Percentiles rank a stretch among this genome's conserved stretches.
Evolutionary conservation across 2,329 filamentous ascomycete species (phyloP).

Genomic region (Trichophyton schoenleinii): DNA sequence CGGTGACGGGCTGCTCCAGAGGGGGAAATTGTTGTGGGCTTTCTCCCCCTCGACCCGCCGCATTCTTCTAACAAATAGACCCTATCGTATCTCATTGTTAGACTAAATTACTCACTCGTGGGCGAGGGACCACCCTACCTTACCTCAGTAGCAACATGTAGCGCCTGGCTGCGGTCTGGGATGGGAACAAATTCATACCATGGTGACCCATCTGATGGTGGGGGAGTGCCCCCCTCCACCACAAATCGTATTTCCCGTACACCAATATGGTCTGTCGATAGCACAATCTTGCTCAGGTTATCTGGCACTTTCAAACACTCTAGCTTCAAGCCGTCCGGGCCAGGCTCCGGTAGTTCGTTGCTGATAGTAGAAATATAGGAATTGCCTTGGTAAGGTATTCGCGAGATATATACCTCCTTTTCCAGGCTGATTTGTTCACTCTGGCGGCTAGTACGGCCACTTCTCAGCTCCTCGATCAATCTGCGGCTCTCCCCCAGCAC

Average conservation of each 20-base stretch:
- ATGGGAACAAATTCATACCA: not conserved
- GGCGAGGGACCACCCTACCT: not conserved
- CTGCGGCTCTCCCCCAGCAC: not conserved
- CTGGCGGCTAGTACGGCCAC: too few relatives aligned
- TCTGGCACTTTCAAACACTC: not conserved
- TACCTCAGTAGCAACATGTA: not conserved
- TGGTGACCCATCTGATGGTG: not conserved
- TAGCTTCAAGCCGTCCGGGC: not conserved
- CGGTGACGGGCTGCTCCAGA: not conserved
- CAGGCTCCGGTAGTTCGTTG: not conserved
- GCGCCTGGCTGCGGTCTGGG: not conserved
- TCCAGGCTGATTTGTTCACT: not conserved
- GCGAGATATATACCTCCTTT: not conserved
- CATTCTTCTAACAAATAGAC: not conserved
- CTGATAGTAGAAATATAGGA: not conserved
- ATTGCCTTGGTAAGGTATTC: not conserved
- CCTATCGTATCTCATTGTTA: not conserved
- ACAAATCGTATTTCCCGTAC: not conserved
- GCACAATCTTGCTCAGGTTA: not conserved
- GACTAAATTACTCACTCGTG: not conserved
- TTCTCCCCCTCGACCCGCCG: not conserved
- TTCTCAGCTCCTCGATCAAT: not conserved
- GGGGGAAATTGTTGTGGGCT: not conserved
- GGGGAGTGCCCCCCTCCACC: not conserved
- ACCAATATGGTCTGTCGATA: not conserved